Conservation (phyloP, 768 basidiomycete species). For the Pisolithus albus region DNA sequence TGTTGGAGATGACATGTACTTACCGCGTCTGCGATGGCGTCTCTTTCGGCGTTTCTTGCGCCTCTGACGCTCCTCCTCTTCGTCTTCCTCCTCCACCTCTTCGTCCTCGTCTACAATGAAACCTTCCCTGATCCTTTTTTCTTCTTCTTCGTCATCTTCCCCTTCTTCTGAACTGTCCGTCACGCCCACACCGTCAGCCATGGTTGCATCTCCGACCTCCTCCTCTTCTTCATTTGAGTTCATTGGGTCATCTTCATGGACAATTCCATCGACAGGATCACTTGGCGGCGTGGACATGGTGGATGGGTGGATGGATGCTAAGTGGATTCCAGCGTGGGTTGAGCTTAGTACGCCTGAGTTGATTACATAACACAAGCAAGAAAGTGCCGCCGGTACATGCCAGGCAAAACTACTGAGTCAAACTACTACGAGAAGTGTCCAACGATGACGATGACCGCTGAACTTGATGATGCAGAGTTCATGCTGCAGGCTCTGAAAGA, state of each 20-base stretch:
- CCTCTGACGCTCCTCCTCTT: conserved; percentile 47
- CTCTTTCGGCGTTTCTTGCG: conserved; percentile 63
- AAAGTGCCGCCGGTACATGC: too few relatives aligned
- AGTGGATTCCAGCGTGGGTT: conserved; percentile 10
- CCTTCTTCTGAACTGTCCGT: conserved; percentile 85
- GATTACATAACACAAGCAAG: background rate
- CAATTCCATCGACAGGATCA: conserved; percentile 27
- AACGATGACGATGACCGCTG: conserved; percentile 7
- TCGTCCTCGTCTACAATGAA: conserved; percentile 93
- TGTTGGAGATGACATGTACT: conserved; percentile 16
- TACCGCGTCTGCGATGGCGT: conserved; percentile 51
- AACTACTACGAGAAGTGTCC: too few relatives aligned
- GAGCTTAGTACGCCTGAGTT: background rate
- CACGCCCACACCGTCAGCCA: conserved; percentile 36
- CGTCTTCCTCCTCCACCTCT: conserved; percentile 65
- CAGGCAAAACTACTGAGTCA: too few relatives aligned
- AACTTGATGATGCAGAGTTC: conserved; percentile 31
- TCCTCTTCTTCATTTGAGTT: conserved; percentile 45
- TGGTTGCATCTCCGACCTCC: conserved; percentile 49
- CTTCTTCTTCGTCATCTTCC: conserved; percentile 90
- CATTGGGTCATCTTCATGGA: conserved; percentile 58
- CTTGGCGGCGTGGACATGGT: conserved; percentile 52
- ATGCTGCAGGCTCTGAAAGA: conserved; percentile 63
- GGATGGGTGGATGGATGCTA: conserved; percentile 21
- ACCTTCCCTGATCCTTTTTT: conserved; percentile 68